phyloP scores from a whole-genome alignment of 768 basidiomycete genomes.

The Cyathus striatus region DNA sequence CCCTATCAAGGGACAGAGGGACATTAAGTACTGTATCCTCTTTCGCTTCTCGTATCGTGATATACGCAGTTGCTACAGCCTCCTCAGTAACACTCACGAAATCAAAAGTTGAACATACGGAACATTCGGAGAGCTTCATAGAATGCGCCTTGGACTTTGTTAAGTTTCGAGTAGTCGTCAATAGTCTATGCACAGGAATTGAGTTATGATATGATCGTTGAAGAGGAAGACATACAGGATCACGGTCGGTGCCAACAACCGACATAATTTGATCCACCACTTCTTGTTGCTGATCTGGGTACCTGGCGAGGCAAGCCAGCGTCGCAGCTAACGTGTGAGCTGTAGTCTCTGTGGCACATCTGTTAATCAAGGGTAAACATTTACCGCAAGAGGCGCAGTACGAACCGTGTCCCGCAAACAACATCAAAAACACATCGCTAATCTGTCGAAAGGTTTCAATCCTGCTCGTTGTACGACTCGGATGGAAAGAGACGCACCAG shows the following conservation, averaged over 20 bases:
- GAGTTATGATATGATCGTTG: background rate
- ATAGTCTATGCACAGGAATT: slow-evolving; percentile 6
- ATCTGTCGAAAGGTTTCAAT: background rate
- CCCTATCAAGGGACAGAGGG: slow-evolving; percentile 18
- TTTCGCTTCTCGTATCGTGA: slow-evolving; percentile 18
- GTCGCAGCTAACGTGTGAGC: background rate
- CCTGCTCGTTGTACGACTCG: background rate
- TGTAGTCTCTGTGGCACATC: background rate
- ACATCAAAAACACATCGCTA: background rate
- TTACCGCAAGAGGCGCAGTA: background rate
- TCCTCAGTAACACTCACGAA: background rate
- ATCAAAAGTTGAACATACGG: slow-evolving; percentile 8
- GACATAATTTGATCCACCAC: background rate
- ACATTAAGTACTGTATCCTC: slow-evolving; percentile 20
- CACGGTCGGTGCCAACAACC: background rate
- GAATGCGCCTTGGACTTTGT: slow-evolving; percentile 21
- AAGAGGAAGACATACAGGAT: background rate
- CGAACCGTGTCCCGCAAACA: background rate
- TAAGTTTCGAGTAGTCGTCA: slow-evolving; percentile 13
- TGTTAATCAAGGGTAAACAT: background rate
- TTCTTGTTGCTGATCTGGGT: background rate
- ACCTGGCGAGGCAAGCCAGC: background rate
- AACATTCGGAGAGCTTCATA: slow-evolving; percentile 23
- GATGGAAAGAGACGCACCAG: background rate
- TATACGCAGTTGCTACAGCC: slow-evolving; percentile 6